Percentiles rank a stretch among this genome's conserved stretches.
phyloP scores from a whole-genome alignment of 2,329 filamentous ascomycete genomes.

The Metarhizium anisopliae region DNA sequence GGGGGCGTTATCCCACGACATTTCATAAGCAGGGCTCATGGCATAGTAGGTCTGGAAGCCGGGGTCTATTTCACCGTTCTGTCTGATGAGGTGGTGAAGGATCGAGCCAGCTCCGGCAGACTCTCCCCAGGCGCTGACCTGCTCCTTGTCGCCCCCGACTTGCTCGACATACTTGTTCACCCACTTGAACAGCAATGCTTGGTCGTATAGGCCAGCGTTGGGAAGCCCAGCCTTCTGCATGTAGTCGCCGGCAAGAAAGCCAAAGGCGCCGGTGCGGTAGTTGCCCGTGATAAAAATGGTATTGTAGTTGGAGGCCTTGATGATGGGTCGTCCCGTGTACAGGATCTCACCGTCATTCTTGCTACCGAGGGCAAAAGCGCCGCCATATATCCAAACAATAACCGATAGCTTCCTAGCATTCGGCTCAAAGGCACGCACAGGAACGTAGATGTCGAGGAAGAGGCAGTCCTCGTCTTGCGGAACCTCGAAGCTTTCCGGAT shows the following conservation, averaged over 20 bases:
- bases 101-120: constrained; percentile 42
- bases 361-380: constrained; percentile 32
- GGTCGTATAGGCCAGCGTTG: constrained; percentile 34
- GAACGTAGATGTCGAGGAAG: constrained; percentile 40
- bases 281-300: constrained; percentile 38
- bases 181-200: constrained; percentile 38
- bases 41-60: constrained; percentile 22
- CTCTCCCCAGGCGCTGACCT: constrained; percentile 40
- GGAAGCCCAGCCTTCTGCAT: constrained; percentile 32
- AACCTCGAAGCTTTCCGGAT: not conserved
- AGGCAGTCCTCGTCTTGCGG: constrained; percentile 33
- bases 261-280: constrained; percentile 39
- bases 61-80: constrained; percentile 32
- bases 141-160: constrained; percentile 35
- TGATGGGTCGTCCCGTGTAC: constrained; percentile 28
- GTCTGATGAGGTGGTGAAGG: constrained; percentile 37
- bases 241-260: constrained; percentile 35
- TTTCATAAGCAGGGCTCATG: constrained; percentile 9
- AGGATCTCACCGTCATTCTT: constrained; percentile 26
- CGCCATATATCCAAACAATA: constrained; percentile 36
- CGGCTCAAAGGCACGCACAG: constrained; percentile 26
- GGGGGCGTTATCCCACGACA: constrained; percentile 9
- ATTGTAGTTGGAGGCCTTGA: constrained; percentile 24
- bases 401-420: constrained; percentile 29
- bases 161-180: constrained; percentile 34